Evolutionary conservation across 202 grass and related monocot genomes (phyloP).

Genomic region (Zizania palustris): DNA sequence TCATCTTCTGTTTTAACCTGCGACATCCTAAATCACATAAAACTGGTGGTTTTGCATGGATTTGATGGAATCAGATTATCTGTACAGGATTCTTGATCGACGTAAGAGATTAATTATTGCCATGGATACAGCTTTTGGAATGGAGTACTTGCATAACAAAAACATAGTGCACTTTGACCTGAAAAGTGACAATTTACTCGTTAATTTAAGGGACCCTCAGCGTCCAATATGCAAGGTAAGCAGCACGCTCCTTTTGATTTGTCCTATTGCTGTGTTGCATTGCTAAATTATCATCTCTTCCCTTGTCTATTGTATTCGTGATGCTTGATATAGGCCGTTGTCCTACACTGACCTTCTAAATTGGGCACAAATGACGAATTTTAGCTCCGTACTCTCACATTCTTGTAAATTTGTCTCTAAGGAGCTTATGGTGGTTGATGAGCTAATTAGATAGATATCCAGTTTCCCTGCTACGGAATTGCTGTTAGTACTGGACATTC

Average conservation of each 20-base stretch:
- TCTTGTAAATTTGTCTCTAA: neutral
- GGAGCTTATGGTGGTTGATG: constrained; percentile 1
- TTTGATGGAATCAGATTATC: neutral
- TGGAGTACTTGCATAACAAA: constrained; percentile 98
- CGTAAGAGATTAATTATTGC: constrained; percentile 86
- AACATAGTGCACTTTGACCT: constrained; percentile 98
- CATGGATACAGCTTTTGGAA: constrained; percentile 98
- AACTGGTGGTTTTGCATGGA: constrained; percentile 12
- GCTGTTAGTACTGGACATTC: constrained; percentile 16
- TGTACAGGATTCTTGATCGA: constrained; percentile 67
- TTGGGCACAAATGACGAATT: neutral
- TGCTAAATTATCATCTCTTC: constrained; percentile 21
- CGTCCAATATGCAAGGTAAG: constrained; percentile 99
- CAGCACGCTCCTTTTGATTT: neutral
- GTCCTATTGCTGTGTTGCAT: neutral
- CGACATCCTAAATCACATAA: constrained; percentile 6
- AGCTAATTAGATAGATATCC: constrained; percentile 19
- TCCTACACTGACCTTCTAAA: constrained; percentile 20
- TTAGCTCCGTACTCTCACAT: neutral
- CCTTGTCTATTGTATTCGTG: neutral
- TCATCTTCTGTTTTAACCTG: constrained; percentile 32
- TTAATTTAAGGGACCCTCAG: constrained; percentile 92
- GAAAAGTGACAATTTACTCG: constrained; percentile 99
- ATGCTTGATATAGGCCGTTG: neutral
- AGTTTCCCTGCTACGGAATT: constrained; percentile 18